Percentiles rank a stretch among this genome's conserved stretches.
phyloP scores from a whole-genome alignment of 352 stramenopile genomes.

The Pythium chondricola region DNA sequence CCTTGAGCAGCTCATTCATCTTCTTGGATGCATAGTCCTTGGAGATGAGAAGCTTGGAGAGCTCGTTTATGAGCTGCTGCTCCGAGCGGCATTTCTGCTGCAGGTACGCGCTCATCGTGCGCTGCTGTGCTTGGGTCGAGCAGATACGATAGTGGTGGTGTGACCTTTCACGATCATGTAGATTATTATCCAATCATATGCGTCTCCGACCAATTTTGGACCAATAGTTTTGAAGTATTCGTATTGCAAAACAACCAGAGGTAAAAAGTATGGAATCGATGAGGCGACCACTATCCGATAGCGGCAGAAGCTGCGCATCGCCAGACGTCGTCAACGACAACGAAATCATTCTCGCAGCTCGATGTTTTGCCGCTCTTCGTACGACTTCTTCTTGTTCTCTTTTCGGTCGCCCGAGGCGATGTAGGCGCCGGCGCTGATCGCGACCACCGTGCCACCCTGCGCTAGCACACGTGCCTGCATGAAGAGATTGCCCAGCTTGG shows the following conservation, averaged over 20 bases:
- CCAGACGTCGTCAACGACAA: too few species aligned
- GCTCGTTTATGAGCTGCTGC: slow-evolving; percentile 81
- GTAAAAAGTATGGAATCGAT: too few species aligned
- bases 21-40: slow-evolving; percentile 68
- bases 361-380: slow-evolving; percentile 71
- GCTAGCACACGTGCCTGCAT: slow-evolving; percentile 76
- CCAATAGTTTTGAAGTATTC: slow-evolving; percentile 2
- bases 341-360: slow-evolving; percentile 34
- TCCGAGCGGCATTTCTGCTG: slow-evolving; percentile 67
- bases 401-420: slow-evolving; percentile 42
- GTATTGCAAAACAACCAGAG: too few species aligned
- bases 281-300: too few species aligned
- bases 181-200: neutral
- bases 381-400: slow-evolving; percentile 44
- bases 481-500: slow-evolving; percentile 74
- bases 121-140: too few species aligned
- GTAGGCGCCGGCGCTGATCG: slow-evolving; percentile 42
- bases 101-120: slow-evolving; percentile 65
- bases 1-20: slow-evolving; percentile 58
- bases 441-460: slow-evolving; percentile 66
- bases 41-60: slow-evolving; percentile 46
- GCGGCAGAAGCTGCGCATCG: too few species aligned
- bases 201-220: neutral
- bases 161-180: neutral
- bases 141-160: neutral